Conservation (phyloP, 129 eudicot species). For the Mikania micrantha region DNA sequence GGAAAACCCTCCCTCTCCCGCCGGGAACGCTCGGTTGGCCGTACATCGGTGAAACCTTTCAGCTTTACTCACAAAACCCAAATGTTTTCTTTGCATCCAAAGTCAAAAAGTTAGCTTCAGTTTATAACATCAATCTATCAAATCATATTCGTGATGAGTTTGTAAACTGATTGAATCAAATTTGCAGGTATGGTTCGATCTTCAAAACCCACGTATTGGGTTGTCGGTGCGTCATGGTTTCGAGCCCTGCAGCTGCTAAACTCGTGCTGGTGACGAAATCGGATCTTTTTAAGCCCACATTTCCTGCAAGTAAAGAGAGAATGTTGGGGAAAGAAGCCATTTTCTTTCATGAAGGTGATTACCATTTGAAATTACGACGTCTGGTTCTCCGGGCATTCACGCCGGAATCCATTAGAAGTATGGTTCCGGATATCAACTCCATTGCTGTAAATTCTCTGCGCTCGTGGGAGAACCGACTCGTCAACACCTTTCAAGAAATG, state of each 20-base stretch:
- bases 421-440: constrained; percentile 61
- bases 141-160: too few relatives aligned
- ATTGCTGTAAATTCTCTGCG: constrained; percentile 40
- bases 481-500: constrained; percentile 91
- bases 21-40: constrained; percentile 99
- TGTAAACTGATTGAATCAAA: not conserved
- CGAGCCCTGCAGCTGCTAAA: constrained; percentile 86
- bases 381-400: constrained; percentile 82
- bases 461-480: constrained; percentile 47
- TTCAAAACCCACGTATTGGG: constrained; percentile 92
- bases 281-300: constrained; percentile 88
- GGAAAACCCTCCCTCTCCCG: constrained; percentile 59
- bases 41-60: constrained; percentile 86
- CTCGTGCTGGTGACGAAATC: constrained; percentile 68
- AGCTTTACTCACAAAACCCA: constrained; percentile 89
- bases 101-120: constrained; percentile 59
- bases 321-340: constrained; percentile 97
- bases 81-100: constrained; percentile 85
- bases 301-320: constrained; percentile 95
- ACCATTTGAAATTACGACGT: constrained; percentile 69
- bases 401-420: constrained; percentile 59
- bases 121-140: too few relatives aligned
- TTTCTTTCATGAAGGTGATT: constrained; percentile 94
- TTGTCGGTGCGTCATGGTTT: constrained; percentile 85
- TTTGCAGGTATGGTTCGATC: constrained; percentile 75